These are phyloP conservation scores for Eucalyptus sp. DNA, from an alignment of 345 rosid genomes.

Conservation along the genomic window DNA sequence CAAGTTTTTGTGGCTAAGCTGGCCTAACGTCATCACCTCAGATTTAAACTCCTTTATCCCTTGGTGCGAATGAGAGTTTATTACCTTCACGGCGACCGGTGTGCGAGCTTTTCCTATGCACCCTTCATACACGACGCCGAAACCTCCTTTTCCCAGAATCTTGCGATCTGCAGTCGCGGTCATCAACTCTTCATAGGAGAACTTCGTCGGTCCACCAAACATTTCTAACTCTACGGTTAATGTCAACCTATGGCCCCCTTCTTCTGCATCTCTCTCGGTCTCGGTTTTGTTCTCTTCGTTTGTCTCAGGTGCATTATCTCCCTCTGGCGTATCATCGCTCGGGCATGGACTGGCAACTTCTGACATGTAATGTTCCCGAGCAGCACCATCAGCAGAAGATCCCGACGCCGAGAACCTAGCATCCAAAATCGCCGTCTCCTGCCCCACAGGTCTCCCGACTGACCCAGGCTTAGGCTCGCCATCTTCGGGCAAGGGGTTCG, in stretches of 20 bases:
- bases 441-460: slow-evolving; percentile 79
- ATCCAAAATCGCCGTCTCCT: slow-evolving; percentile 47
- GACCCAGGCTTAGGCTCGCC: slow-evolving; percentile 74
- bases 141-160: background rate
- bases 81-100: background rate
- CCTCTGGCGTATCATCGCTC: background rate
- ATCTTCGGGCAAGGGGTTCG: slow-evolving; percentile 70
- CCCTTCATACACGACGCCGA: background rate
- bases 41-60: background rate
- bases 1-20: background rate
- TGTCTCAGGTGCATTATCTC: background rate
- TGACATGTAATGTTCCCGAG: background rate
- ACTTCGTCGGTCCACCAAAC: background rate
- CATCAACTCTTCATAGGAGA: background rate
- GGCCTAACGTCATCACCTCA: background rate
- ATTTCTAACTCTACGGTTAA: background rate
- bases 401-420: background rate
- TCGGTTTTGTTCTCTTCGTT: background rate
- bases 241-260: background rate
- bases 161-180: background rate
- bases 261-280: background rate
- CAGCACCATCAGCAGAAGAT: background rate
- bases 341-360: background rate
- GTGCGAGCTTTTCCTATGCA: background rate
- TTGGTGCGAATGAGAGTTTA: background rate